phyloP scores from a whole-genome alignment of 106 monocot species.

The Cymbidium sinense region DNA sequence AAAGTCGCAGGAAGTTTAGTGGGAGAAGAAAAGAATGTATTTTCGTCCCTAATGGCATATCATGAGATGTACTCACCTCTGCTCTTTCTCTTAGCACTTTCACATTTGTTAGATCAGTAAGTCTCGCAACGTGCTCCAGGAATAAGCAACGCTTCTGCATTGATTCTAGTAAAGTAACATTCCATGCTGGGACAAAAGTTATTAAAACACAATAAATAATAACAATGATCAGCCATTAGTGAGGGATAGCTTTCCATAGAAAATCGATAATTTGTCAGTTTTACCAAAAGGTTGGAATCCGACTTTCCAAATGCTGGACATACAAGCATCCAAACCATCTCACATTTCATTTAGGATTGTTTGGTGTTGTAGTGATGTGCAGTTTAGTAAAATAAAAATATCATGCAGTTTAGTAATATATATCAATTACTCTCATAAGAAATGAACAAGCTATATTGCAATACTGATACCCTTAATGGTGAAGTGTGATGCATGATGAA shows the following conservation, averaged over 20 bases:
- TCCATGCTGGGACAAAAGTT: conserved; percentile 51
- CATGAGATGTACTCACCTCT: conserved; percentile 47
- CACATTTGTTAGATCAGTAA: conserved; percentile 76
- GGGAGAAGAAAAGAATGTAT: not conserved
- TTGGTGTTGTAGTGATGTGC: not conserved
- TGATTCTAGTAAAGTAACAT: conserved; percentile 81
- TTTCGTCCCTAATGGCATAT: not conserved
- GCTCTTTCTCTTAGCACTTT: conserved; percentile 74
- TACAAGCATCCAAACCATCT: not conserved
- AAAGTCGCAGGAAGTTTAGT: not conserved
- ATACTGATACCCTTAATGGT: not conserved
- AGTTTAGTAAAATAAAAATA: not conserved
- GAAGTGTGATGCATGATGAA: too few relatives aligned
- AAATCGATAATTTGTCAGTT: not conserved
- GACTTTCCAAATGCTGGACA: not conserved
- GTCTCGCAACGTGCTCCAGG: conserved; percentile 68
- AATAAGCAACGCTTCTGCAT: conserved; percentile 86
- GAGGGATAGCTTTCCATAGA: not conserved
- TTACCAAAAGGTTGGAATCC: not conserved
- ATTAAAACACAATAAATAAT: not conserved
- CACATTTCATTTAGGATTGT: not conserved
- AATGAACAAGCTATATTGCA: too few relatives aligned
- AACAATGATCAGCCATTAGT: not conserved
- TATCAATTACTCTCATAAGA: not conserved
- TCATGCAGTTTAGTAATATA: too few relatives aligned